These are phyloP conservation scores for Tolypocladium tropicale DNA, from an alignment of 2,329 filamentous ascomycete genomes.

Conservation along the genomic window DNA sequence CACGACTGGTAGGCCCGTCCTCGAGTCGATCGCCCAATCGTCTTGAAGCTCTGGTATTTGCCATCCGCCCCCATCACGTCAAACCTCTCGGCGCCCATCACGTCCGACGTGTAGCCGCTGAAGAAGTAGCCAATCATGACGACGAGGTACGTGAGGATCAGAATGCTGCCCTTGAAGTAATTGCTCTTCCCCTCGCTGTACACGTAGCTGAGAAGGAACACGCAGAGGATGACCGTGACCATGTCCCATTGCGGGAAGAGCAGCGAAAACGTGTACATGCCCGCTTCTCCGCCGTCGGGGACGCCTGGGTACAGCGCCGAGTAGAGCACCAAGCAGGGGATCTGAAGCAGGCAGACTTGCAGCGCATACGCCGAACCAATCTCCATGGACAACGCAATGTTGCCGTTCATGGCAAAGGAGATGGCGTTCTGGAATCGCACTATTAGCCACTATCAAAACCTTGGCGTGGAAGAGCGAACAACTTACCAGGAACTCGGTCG, in stretches of 20 bases:
- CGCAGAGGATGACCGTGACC: conserved; percentile 90
- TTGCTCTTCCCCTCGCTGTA: conserved; percentile 99
- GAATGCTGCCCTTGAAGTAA: conserved; percentile 97
- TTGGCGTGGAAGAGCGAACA: too few species aligned
- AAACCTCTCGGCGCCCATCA: conserved; percentile 37
- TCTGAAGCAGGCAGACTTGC: conserved; percentile 90
- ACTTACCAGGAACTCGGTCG: conserved; percentile 87
- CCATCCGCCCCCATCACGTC: conserved; percentile 43
- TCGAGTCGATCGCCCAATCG: conserved; percentile 35
- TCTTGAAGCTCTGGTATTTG: conserved; percentile 41
- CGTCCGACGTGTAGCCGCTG: conserved; percentile 45
- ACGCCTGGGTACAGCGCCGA: conserved; percentile 59
- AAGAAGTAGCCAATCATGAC: conserved; percentile 89
- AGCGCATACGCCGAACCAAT: conserved; percentile 95
- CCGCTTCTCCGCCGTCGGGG: conserved; percentile 25
- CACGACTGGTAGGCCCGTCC: conserved; percentile 15
- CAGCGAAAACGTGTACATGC: conserved; percentile 64
- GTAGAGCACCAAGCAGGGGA: conserved; percentile 86
- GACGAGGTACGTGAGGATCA: conserved; percentile 86
- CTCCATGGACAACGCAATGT: conserved; percentile 97
- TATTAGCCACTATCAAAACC: conserved; percentile 1
- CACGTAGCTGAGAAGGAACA: conserved; percentile 94
- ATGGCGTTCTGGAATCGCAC: conserved; percentile 66
- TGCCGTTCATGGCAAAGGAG: conserved; percentile 98
- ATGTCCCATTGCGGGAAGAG: conserved; percentile 99